A percentile compares a stretch with the other conserved stretches of the same genome.
phyloP scores from a whole-genome alignment of 116 monocot genomes.

The Cymodocea nodosa region DNA sequence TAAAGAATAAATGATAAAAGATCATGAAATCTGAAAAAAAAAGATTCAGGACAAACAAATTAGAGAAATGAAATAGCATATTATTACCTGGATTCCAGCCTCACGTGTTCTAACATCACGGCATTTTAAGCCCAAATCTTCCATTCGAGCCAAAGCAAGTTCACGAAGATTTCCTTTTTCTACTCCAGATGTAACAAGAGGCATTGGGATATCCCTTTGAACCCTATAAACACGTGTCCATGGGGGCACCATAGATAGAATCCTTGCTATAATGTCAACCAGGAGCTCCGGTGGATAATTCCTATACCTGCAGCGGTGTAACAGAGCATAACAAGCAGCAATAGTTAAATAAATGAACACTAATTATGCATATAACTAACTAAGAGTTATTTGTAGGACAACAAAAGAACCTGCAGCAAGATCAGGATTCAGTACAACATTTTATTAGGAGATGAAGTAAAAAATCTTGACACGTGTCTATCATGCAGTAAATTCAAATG shows the following conservation, averaged over 20 bases:
- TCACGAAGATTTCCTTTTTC: conserved; percentile 99
- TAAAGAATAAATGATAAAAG: background rate
- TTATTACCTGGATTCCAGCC: conserved; percentile 89
- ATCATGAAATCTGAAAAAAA: background rate
- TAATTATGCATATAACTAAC: too few species aligned
- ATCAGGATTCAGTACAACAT: too few species aligned
- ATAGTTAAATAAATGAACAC: too few species aligned
- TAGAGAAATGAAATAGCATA: background rate
- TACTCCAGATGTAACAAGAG: conserved; percentile 93
- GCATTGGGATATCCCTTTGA: conserved; percentile 99
- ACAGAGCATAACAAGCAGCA: background rate
- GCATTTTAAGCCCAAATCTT: conserved; percentile 96
- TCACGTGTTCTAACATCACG: conserved; percentile 98
- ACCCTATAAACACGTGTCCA: conserved; percentile 99
- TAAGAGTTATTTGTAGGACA: too few species aligned
- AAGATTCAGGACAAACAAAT: background rate
- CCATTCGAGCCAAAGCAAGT: conserved; percentile 96
- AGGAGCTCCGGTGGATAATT: conserved; percentile 97
- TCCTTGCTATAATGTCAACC: conserved; percentile 92
- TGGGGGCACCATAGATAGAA: conserved; percentile 92
- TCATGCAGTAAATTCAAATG: background rate
- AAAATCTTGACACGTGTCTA: too few species aligned
- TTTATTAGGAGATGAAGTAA: too few species aligned
- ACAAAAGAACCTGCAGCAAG: too few species aligned
- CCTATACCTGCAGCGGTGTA: conserved; percentile 46